phyloP scores from a whole-genome alignment of 2,329 filamentous ascomycete species.

The Aspergillus aculeatinus region DNA sequence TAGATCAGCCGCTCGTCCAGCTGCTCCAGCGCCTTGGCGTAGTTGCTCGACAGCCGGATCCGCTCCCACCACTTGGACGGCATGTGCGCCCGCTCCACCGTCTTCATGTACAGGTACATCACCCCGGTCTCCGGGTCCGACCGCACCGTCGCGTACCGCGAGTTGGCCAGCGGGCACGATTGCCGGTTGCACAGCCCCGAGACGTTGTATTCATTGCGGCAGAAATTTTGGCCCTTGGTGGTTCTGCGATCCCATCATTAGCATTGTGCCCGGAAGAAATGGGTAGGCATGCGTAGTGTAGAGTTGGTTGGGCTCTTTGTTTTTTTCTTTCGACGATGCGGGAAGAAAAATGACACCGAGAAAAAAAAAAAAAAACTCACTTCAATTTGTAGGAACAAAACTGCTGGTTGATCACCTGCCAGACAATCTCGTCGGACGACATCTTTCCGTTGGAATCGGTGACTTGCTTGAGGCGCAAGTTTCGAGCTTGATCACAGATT shows the following conservation, averaged over 20 bases:
- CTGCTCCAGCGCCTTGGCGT: slow-evolving; percentile 82
- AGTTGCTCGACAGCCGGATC: slow-evolving; percentile 86
- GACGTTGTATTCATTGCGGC: slow-evolving; percentile 90
- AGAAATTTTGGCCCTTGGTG: slow-evolving; percentile 87
- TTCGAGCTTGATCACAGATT: slow-evolving; percentile 11
- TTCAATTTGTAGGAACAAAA: slow-evolving; percentile 96
- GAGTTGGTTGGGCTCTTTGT: background rate
- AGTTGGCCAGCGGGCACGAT: slow-evolving; percentile 87
- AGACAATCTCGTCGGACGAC: slow-evolving; percentile 95
- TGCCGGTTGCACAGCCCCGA: slow-evolving; percentile 81
- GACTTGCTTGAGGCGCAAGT: slow-evolving; percentile 6
- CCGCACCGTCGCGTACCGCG: slow-evolving; percentile 87
- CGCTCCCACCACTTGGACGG: slow-evolving; percentile 93
- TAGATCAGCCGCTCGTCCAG: slow-evolving; percentile 85
- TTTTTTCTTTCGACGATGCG: background rate
- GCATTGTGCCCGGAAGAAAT: too few relatives aligned
- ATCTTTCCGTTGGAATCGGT: slow-evolving; percentile 46
- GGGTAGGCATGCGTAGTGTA: background rate
- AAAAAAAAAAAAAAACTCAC: slow-evolving; percentile 46
- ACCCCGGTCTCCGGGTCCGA: slow-evolving; percentile 75
- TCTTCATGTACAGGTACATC: slow-evolving; percentile 97
- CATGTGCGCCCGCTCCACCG: slow-evolving; percentile 81
- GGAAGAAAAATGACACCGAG: background rate
- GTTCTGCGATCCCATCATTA: slow-evolving; percentile 51
- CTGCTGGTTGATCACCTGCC: slow-evolving; percentile 94